Conservation (phyloP, 192 early-diverging fungal species). For the Backusella westeae region DNA sequence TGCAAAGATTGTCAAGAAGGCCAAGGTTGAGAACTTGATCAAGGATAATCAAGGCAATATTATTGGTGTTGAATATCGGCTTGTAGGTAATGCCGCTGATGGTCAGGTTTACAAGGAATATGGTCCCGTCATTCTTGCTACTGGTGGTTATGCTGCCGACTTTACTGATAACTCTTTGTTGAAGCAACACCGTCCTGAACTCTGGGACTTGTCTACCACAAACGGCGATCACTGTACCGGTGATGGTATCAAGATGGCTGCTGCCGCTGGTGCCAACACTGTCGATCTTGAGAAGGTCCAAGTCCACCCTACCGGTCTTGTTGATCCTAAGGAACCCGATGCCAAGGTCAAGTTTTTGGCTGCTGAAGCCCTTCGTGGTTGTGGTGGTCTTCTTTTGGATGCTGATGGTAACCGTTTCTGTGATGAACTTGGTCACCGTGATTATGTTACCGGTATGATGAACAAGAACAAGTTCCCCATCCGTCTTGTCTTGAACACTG, state of each 20-base stretch:
- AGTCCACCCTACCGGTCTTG: constrained; percentile 96
- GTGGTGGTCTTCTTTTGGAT: constrained; percentile 82
- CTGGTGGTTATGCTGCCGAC: constrained; percentile 95
- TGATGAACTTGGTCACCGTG: constrained; percentile 92
- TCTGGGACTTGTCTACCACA: constrained; percentile 77
- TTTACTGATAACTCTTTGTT: constrained; percentile 76
- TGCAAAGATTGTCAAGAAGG: constrained; percentile 79
- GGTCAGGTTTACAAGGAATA: constrained; percentile 60
- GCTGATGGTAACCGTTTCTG: constrained; percentile 85
- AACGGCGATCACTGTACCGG: constrained; percentile 95
- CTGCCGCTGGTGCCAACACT: constrained; percentile 75
- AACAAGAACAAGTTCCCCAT: constrained; percentile 85
- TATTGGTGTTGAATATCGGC: constrained; percentile 79
- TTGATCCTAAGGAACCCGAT: constrained; percentile 84
- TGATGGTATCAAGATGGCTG: constrained; percentile 90
- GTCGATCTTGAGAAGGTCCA: constrained; percentile 97
- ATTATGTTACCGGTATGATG: constrained; percentile 90
- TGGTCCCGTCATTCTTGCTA: constrained; percentile 86
- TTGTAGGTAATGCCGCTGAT: constrained; percentile 43
- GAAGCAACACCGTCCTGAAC: constrained; percentile 80
- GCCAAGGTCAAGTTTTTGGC: constrained; percentile 94
- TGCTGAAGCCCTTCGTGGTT: constrained; percentile 94
- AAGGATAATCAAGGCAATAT: constrained; percentile 60
- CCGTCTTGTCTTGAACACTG: constrained; percentile 79
- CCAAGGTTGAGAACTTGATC: constrained; percentile 75